Base-by-base conservation (phyloP, 768 basidiomycete species). In the Macrolepiota dolichaula region DNA sequence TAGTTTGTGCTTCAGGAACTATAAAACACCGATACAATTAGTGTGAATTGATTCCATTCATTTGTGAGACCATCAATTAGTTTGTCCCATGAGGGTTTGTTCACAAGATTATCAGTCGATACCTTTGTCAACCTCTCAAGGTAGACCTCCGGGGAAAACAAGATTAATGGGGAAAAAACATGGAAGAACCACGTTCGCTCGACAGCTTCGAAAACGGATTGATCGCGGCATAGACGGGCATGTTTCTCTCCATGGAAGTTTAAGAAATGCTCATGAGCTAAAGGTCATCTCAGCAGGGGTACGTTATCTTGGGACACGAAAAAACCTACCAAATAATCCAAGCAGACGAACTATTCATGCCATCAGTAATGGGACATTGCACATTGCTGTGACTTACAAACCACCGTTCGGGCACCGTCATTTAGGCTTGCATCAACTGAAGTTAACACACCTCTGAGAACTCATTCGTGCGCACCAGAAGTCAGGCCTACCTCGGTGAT, bases 1-100 rank as follows among this genome's bases (percentile, higher is more conserved):
- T 19, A 50, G 2, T 42, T 17, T 7, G 19, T 38, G 29, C 35
- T 10, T 11, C 12, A 29, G n/a, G 4, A 7, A 32, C 29, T 3
- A 32, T 32, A 7, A 32, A 7, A 32, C 7, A 32, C 29, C 7
- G 29, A 32, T 32, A 32, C 29, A 32, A 3, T 3, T 32, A 32
- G 29, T 3, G 76, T 80, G 37, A 77, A 74, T 55, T 79, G 78
- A 54, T 76, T 71, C 71, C 81, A 78, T 55, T 85, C 78, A 4
- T 69, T 70, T 17, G 71, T 72, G 22, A 83, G 29, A 7, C 7
- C 7, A 3, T 3, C 7, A 7, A 32, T 3, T 3, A 32, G 29
- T 7, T 32, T 3, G 3, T 32, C 29, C 29, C 29, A 32, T 32
- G 29, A 32, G 3, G 29, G 7, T 7, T 32, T 32, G 3, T 32